phyloP scores from a whole-genome alignment of 2,329 filamentous ascomycete species.

The Cercospora brassicicola region DNA sequence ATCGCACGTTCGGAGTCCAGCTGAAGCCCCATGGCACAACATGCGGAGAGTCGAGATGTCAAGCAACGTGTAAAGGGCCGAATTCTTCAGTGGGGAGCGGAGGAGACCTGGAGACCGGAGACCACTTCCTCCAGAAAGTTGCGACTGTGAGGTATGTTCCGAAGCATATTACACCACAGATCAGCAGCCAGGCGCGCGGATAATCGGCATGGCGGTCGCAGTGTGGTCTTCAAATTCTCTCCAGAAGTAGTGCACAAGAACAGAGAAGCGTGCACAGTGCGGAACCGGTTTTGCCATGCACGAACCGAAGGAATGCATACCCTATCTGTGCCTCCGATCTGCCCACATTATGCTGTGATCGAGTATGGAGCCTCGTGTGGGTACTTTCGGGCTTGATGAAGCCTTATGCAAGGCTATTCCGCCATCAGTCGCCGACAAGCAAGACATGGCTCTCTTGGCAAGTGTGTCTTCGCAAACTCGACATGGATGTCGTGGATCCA shows the following conservation, averaged over 20 bases:
- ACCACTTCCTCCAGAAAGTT: neutral
- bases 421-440: neutral
- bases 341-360: neutral
- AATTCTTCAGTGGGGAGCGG: neutral
- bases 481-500: slow-evolving; percentile 6
- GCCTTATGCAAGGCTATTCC: slow-evolving; percentile 1
- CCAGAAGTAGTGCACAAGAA: neutral
- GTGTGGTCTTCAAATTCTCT: neutral
- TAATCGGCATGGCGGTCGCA: neutral
- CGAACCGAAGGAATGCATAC: neutral
- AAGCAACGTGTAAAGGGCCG: neutral
- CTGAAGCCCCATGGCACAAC: neutral
- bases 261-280: neutral
- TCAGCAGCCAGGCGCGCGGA: neutral
- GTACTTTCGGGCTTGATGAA: neutral
- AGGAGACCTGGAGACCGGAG: neutral
- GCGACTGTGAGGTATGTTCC: neutral
- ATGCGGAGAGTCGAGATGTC: neutral
- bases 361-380: neutral
- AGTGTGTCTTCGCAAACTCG: slow-evolving; percentile 5
- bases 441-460: neutral
- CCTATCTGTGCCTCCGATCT: neutral
- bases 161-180: neutral
- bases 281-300: neutral
- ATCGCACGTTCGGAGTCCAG: neutral